Conservation (phyloP, 2,329 filamentous ascomycete genomes). For the Epichloe gansuensis region DNA sequence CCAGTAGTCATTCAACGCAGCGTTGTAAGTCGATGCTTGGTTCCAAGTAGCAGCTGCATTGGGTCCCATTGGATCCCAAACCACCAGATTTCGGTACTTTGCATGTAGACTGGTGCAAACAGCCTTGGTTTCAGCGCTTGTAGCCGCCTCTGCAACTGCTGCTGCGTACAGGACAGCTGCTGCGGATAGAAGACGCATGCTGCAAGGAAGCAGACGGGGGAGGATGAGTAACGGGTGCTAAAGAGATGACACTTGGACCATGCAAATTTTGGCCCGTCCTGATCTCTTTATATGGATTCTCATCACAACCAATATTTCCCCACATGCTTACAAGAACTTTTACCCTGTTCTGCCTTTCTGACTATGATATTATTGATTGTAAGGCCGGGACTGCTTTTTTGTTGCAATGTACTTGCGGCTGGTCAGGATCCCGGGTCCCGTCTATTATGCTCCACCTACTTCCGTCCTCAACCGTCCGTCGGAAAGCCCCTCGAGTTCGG, state of each 20-base stretch:
- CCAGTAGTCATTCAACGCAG: slow-evolving; percentile 8
- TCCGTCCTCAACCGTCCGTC: too few species aligned
- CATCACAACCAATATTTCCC: too few species aligned
- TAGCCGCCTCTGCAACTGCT: not conserved
- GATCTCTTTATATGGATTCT: not conserved
- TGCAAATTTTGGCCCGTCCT: not conserved
- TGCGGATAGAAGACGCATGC: not conserved
- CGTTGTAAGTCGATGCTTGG: slow-evolving; percentile 4
- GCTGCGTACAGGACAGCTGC: not conserved
- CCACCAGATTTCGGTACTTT: slow-evolving; percentile 7
- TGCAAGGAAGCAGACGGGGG: not conserved
- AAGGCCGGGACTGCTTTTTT: too few species aligned
- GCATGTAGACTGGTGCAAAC: slow-evolving; percentile 7
- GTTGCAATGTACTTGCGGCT: too few species aligned
- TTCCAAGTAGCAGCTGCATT: not conserved
- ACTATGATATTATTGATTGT: too few species aligned
- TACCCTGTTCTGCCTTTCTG: too few species aligned
- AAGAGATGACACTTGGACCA: too few species aligned
- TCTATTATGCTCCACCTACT: too few species aligned
- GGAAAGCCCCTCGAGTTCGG: too few species aligned
- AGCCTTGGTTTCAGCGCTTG: slow-evolving; percentile 5
- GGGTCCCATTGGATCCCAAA: slow-evolving; percentile 7
- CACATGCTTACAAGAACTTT: too few species aligned
- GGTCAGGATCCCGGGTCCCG: too few species aligned
- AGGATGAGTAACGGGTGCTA: too few species aligned